Percentiles rank a stretch among this genome's conserved stretches.
phyloP scores from a whole-genome alignment of 1,284 basidiomycete species.

The Spongispora temasekensis region DNA sequence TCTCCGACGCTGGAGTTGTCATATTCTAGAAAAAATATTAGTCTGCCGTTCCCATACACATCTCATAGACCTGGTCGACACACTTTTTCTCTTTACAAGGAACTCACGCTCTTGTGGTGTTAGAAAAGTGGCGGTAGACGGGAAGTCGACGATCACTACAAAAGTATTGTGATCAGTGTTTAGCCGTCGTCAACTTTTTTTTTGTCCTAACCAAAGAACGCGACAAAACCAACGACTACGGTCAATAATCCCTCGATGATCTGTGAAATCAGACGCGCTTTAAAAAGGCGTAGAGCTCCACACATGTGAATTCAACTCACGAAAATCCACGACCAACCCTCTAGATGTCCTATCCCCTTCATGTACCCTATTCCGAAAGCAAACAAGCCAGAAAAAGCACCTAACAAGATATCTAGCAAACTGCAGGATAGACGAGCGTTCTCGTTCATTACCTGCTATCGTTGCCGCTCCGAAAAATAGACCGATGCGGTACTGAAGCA shows the following conservation, averaged over 20 bases:
- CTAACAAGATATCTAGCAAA: constrained; percentile 26
- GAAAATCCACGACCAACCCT: constrained; percentile 42
- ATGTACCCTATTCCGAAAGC: constrained; percentile 32
- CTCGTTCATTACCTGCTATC: constrained; percentile 18
- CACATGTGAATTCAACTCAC: constrained; percentile 19
- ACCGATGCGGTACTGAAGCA: constrained; percentile 39
- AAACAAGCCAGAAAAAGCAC: constrained; percentile 36
- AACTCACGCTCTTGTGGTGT: constrained; percentile 47
- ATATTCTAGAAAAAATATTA: constrained; percentile 35
- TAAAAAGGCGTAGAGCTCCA: not conserved
- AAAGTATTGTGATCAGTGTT: not conserved
- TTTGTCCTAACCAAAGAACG: constrained; percentile 37
- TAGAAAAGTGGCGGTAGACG: constrained; percentile 48
- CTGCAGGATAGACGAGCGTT: not conserved
- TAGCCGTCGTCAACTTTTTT: not conserved
- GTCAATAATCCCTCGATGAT: constrained; percentile 46
- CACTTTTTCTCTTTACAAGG: constrained; percentile 58
- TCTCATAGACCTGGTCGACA: constrained; percentile 9
- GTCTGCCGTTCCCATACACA: not conserved
- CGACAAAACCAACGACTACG: constrained; percentile 33
- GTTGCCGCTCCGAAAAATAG: constrained; percentile 41
- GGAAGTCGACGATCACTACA: constrained; percentile 51
- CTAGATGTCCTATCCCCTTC: constrained; percentile 26
- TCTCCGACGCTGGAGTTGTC: constrained; percentile 68
- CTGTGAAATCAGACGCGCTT: constrained; percentile 19